These are phyloP conservation scores for Davidsoniella eucalypti DNA, from an alignment of 2,329 filamentous ascomycete species.

Conservation along the genomic window DNA sequence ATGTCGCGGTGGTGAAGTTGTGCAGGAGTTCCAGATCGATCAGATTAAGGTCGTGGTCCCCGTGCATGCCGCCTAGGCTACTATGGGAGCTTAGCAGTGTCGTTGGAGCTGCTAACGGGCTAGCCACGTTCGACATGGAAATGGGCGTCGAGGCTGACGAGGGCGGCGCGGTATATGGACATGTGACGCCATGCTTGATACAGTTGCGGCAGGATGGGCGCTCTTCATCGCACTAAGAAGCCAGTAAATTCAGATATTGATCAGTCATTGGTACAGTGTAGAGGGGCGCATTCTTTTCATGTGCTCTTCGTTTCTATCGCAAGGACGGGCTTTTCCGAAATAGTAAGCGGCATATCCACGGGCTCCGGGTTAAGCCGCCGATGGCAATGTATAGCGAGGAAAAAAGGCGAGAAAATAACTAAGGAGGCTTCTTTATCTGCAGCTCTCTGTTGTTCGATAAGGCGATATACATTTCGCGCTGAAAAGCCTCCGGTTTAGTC, in stretches of 20 bases:
- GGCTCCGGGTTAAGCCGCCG: too few relatives aligned
- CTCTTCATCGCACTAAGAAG: slow-evolving; percentile 17
- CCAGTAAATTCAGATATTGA: neutral
- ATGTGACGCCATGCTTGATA: slow-evolving; percentile 17
- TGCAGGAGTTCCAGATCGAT: slow-evolving; percentile 36
- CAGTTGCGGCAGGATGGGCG: slow-evolving; percentile 18
- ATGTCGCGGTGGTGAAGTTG: slow-evolving; percentile 33
- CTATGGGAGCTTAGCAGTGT: slow-evolving; percentile 1
- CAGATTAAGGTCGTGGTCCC: slow-evolving; percentile 20
- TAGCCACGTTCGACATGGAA: neutral
- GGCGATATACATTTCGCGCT: too few relatives aligned
- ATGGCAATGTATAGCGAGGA: too few relatives aligned
- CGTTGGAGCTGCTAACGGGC: neutral
- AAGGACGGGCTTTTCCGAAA: too few relatives aligned
- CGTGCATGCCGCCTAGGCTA: slow-evolving; percentile 1
- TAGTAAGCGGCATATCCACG: too few relatives aligned
- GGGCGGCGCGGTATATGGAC: slow-evolving; percentile 12
- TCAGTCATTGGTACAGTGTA: neutral
- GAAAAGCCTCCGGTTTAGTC: too few relatives aligned
- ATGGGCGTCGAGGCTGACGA: slow-evolving; percentile 10
- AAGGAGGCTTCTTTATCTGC: too few relatives aligned
- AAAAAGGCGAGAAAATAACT: too few relatives aligned
- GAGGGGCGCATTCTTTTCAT: too few relatives aligned
- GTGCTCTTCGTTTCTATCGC: too few relatives aligned
- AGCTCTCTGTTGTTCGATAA: too few relatives aligned